Conservation (phyloP, 148 eudicot species). For the Cornus kousa region DNA sequence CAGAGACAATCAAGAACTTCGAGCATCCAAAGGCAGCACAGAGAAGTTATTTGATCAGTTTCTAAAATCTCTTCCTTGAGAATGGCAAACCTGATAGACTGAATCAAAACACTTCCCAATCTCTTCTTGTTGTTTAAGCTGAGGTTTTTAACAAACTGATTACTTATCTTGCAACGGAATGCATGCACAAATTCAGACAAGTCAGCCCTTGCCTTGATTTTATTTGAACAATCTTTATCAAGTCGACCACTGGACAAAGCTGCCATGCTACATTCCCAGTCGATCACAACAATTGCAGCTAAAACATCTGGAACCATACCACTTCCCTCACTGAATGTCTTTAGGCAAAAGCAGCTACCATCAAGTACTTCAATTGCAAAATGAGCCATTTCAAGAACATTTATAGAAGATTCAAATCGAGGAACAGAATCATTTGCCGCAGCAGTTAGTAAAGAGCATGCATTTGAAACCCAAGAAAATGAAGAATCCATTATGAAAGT, state of each 20-base stretch:
- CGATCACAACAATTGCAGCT: conserved; percentile 54
- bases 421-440: conserved; percentile 24
- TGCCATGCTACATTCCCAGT: conserved; percentile 63
- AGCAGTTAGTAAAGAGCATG: conserved; percentile 36
- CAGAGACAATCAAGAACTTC: conserved; percentile 56
- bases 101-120: conserved; percentile 44
- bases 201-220: conserved; percentile 37
- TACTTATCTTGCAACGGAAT: conserved; percentile 41
- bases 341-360: conserved; percentile 54
- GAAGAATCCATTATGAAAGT: conserved; percentile 55
- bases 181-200: conserved; percentile 53
- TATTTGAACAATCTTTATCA: conserved; percentile 30
- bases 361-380: conserved; percentile 69
- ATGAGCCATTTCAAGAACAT: conserved; percentile 53
- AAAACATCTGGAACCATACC: conserved; percentile 50
- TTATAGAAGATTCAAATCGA: conserved; percentile 25
- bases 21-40: conserved; percentile 65
- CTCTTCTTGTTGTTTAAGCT: conserved; percentile 29
- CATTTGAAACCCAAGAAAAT: conserved; percentile 50
- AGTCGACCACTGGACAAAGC: conserved; percentile 26
- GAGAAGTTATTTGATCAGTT: conserved; percentile 37
- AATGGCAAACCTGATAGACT: conserved; percentile 52
- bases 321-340: conserved; percentile 42
- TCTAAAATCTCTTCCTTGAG: conserved; percentile 46
- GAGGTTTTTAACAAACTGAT: conserved; percentile 44